Evolutionary conservation across 2,329 filamentous ascomycete species (phyloP), one percentile per base, ranked within the genome.

Genomic region (Aspergillus sp.): DNA sequence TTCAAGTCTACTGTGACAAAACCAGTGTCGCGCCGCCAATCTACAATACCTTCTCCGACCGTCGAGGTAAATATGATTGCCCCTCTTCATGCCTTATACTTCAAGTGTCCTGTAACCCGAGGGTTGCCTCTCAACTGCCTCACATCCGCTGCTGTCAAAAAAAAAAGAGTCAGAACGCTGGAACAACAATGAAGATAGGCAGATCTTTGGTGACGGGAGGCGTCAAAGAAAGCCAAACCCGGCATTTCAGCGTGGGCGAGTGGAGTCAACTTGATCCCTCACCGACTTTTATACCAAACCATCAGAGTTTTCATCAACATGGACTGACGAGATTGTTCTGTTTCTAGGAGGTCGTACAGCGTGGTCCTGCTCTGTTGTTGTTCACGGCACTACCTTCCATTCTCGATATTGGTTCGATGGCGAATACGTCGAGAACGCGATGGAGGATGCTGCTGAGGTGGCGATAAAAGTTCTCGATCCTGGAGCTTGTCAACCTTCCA

Each of bases 321-420:
- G 47, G 49, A 59, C 70, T 71, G 61, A 68, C 66, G 57, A 61
- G 63, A 64, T 57, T 62, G 53, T 68, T 52, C 62, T 62, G 64
- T 48, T 63, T 66, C 59, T 70, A 95, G 93, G 92, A 69, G 92
- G 92, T 68, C 91, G 93, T 70, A 97, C 93, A 61, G 93, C 93
- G 61, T 97, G 93, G 93, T 94, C 92, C 61, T 91, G 89, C 81
- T 85, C 85, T 62, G 92, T 96, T 61, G 87, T 83, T n/a, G 85
- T 96, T 61, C 82, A 86, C 69, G 89, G 88, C 57, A 80, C 84
- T 54, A 83, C 80, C 51, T 84, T 91, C 70, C 75, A 84, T n/a
- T 92, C 92, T 51, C 87, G 92, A 65, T 96, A 88, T 79, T 97
- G 92, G 92, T 97, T 96, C 79, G 93, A 96, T 76, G 92, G 92